phyloP scores from a whole-genome alignment of 164 flowering plant species.

The Houttuynia cordata region DNA sequence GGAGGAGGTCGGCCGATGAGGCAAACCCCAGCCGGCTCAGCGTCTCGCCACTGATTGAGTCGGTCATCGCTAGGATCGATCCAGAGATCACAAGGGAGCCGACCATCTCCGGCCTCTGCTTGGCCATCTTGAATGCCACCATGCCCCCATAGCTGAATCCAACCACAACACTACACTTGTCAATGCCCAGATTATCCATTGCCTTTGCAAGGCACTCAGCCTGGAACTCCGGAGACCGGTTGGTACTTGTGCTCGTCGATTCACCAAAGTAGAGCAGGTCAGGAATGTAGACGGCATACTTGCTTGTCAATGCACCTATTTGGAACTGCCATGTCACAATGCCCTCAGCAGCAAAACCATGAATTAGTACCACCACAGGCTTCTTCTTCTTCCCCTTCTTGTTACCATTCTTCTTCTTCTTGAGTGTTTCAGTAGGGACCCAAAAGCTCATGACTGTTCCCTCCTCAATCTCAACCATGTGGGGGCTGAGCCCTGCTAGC shows the following conservation, averaged over 20 bases:
- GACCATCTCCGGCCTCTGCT: conserved; percentile 47
- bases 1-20: conserved; percentile 56
- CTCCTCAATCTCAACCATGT: conserved; percentile 48
- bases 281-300: conserved; percentile 60
- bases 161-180: conserved; percentile 35
- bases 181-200: conserved; percentile 43
- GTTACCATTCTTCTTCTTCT: background rate
- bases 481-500: conserved; percentile 55
- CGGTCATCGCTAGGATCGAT: conserved; percentile 58
- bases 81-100: conserved; percentile 53
- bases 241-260: conserved; percentile 30
- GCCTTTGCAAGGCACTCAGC: conserved; percentile 51
- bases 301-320: conserved; percentile 44
- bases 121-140: conserved; percentile 73
- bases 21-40: conserved; percentile 41
- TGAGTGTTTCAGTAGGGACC: conserved; percentile 42
- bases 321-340: conserved; percentile 90
- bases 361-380: conserved; percentile 53
- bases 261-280: conserved; percentile 79
- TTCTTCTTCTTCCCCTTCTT: conserved; percentile 18
- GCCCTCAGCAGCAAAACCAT: conserved; percentile 83
- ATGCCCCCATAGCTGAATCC: conserved; percentile 91
- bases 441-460: conserved; percentile 78
- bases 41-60: conserved; percentile 30
- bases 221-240: conserved; percentile 59